phyloP scores from a whole-genome alignment of 192 early-diverging fungal species.

The Umbelopsis ramanniana region DNA sequence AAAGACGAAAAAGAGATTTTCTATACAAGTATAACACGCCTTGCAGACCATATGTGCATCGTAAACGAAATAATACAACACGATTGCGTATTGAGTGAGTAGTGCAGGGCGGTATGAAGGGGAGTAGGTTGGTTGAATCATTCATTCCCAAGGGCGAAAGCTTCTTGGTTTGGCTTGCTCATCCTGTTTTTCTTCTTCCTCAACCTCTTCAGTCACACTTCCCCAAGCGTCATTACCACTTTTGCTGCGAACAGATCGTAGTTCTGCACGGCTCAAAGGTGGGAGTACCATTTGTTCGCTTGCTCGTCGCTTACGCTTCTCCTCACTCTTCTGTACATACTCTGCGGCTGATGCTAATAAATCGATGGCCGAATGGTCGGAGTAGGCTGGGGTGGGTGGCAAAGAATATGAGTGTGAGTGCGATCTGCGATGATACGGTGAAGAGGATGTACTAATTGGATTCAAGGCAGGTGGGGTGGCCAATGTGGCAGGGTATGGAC shows the following conservation, averaged over 20 bases:
- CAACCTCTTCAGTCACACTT: slow-evolving; percentile 15
- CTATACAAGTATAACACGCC: slow-evolving; percentile 16
- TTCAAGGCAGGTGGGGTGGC: slow-evolving; percentile 11
- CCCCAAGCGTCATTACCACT: slow-evolving; percentile 14
- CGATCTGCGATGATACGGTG: slow-evolving; percentile 24
- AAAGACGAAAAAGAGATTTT: slow-evolving; percentile 4
- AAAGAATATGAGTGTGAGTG: slow-evolving; percentile 18
- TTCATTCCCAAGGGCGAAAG: slow-evolving; percentile 20
- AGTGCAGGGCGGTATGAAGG: not conserved
- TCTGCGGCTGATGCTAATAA: slow-evolving; percentile 35
- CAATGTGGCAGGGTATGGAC: slow-evolving; percentile 11
- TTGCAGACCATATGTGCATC: not conserved
- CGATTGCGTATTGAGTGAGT: not conserved
- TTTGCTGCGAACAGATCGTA: slow-evolving; percentile 13
- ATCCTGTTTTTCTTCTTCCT: slow-evolving; percentile 17
- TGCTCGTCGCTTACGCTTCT: slow-evolving; percentile 24
- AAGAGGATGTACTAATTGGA: not conserved
- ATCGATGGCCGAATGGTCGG: slow-evolving; percentile 34
- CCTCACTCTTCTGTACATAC: slow-evolving; percentile 27
- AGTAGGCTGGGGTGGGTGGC: slow-evolving; percentile 21
- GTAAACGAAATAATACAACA: not conserved
- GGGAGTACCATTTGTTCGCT: slow-evolving; percentile 13
- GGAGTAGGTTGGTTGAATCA: not conserved
- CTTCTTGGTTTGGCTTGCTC: slow-evolving; percentile 9
- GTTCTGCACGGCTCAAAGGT: slow-evolving; percentile 9